Evolutionary conservation across 2,329 filamentous ascomycete species (phyloP), one percentile per base, ranked within the genome.

Genomic region (Aspergillus brunneoviolaceus): DNA sequence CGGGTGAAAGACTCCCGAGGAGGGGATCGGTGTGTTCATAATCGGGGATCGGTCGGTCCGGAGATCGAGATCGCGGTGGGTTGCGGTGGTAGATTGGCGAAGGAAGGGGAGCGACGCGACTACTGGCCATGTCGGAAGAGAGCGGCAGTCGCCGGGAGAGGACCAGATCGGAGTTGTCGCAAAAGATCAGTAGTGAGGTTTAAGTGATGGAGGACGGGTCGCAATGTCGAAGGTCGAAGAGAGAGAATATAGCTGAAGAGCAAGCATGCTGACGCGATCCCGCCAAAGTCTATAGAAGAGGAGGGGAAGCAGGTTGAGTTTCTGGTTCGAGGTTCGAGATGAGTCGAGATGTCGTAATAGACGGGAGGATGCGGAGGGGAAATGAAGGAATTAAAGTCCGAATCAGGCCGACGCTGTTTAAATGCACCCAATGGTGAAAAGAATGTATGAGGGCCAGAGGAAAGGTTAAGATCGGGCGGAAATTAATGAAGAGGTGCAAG

Each of bases 1-100:
- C 80, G 7, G 83, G 82, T 12, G 83, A 84, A 0, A 85, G 74
- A 58, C 81, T 81, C 59, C 78, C 79, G 48, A 85, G 77, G 9
- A 85, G 70, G 57, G 79, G 80, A 57, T 82, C 79, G 45, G 77
- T 67, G 45, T 77, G 73, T 59, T 75, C 69, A 52, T 74, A 74
- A 49, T 74, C 66, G 14, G 77, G 73, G 19, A 70, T 67, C 59
- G 67, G 74, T 60, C 76, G 73, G 23, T 75, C 74, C 16, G 77
- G 76, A 23, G 75, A 77, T 50, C 71, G 70, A 27, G 76, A 74
- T n/a, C 72, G 70, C 51, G 76, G 74, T 16, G 68, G 63, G 58
- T 72, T 65, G 49, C 65, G 67, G 42, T 67, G 69, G 65, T 62
- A 73, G 57, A 71, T 70, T 33, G 64, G 72, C 54, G 65, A 68